Base-by-base conservation (phyloP, 2,329 filamentous ascomycete genomes). In the Knufia petricola region DNA sequence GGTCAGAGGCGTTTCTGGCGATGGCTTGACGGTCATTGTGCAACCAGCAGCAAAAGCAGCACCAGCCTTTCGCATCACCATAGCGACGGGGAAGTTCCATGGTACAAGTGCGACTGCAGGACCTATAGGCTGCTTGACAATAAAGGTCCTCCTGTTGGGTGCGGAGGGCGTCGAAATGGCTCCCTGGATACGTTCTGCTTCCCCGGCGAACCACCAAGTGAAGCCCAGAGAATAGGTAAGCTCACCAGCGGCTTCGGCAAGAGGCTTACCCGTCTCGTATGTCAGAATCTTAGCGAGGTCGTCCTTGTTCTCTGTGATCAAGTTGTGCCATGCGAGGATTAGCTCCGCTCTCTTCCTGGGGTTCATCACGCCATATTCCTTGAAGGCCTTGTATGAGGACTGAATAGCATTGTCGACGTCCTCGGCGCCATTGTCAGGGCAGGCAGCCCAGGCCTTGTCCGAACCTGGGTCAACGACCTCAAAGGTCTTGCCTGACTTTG, bases 91-190 rank as follows among this genome's bases (percentile, higher is more conserved):
- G 55, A 84, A 85, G 58, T 86, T 84, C 82, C 82, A 86, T 3
- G 83, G 82, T 1, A 85, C 81, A 13, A 87, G 66, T 0, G 82
- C 82, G 0, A 75, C 82, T 0, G 77, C 73, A 9, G 85, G 81
- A 48, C 83, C 83, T 50, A 85, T 74, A 0, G 82, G 82, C 63
- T 86, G 82, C 68, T 89, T 89, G 57, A 88, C 75, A 0, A 81
- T 84, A 52, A 89, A 77, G 2, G 81, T 73, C 10, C 84, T 72
- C 4, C 84, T 70, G 26, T 79, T 78, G 0, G 84, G 78, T 0
- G 77, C 66, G 0, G 82, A 69, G 0, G 81, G 74, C 0, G 73
- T 70, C 39, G 78, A 75, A 3, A 82, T 73, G 0, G 38, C 38
- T 13, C 84, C 84, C 21, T 75, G 71, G n/a, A 82, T 73, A 28